Conservation (phyloP, 2,329 filamentous ascomycete genomes). For the Fusarium musae region DNA sequence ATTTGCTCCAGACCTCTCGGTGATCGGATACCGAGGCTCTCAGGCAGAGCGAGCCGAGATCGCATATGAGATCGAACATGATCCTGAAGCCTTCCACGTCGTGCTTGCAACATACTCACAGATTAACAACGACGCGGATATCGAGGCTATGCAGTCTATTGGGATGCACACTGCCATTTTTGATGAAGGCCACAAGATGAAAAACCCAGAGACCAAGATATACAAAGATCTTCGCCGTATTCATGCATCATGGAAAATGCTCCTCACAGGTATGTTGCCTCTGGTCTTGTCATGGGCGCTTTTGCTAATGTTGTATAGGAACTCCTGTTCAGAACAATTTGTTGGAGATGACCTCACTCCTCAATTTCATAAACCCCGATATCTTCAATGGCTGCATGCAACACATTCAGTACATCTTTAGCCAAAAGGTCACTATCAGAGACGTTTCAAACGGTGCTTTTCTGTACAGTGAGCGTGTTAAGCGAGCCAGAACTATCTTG, state of each 20-base stretch:
- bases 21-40: conserved; percentile 76
- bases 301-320: conserved; percentile 64
- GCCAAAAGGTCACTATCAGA: conserved; percentile 86
- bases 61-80: conserved; percentile 71
- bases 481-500: conserved; percentile 88
- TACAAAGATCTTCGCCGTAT: conserved; percentile 85
- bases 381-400: conserved; percentile 83
- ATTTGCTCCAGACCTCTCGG: conserved; percentile 81
- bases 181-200: conserved; percentile 93
- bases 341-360: conserved; percentile 87
- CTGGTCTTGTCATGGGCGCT: not conserved
- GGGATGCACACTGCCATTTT: conserved; percentile 74
- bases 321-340: conserved; percentile 96
- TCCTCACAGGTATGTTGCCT: conserved; percentile 64
- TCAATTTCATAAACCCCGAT: conserved; percentile 92
- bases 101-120: conserved; percentile 72
- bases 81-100: conserved; percentile 72
- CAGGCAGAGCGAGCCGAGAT: conserved; percentile 75
- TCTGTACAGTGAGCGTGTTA: conserved; percentile 86
- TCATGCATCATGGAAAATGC: conserved; percentile 81
- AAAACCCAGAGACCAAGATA: conserved; percentile 84
- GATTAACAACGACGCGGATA: conserved; percentile 62
- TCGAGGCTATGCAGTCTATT: conserved; percentile 61
- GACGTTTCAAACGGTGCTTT: conserved; percentile 84
- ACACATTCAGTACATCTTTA: conserved; percentile 87